phyloP scores from a whole-genome alignment of 1,139 yeast species.

The Debaryomycetaceae sp. region DNA sequence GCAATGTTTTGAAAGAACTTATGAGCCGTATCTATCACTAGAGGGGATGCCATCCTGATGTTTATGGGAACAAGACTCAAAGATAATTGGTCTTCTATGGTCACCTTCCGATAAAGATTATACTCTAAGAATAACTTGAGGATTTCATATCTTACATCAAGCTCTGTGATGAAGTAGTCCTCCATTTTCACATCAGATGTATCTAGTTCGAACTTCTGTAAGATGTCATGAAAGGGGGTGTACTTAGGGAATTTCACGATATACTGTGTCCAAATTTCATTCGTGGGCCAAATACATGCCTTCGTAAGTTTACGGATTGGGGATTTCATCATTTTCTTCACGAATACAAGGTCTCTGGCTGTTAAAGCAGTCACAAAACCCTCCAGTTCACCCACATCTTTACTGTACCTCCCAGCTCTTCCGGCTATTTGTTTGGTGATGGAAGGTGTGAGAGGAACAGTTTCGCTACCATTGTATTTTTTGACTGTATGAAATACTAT shows the following conservation, averaged over 20 bases:
- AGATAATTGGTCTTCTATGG: conserved; percentile 53
- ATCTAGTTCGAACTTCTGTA: conserved; percentile 46
- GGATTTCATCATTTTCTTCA: conserved; percentile 43
- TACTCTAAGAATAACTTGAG: conserved; percentile 44
- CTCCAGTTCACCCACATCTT: conserved; percentile 35
- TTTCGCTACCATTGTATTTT: conserved; percentile 68
- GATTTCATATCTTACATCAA: conserved; percentile 41
- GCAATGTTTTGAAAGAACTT: conserved; percentile 38
- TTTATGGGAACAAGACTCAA: conserved; percentile 61
- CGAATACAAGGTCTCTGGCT: conserved; percentile 37
- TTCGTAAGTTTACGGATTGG: conserved; percentile 46
- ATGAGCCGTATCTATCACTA: conserved; percentile 23
- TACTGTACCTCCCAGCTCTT: conserved; percentile 80
- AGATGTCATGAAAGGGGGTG: conserved; percentile 42
- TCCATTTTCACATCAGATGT: conserved; percentile 18
- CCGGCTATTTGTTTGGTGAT: conserved; percentile 93
- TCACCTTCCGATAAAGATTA: conserved; percentile 20
- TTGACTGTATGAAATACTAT: conserved; percentile 65
- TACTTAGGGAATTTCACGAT: conserved; percentile 52
- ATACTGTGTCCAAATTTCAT: conserved; percentile 56
- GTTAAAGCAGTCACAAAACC: conserved; percentile 64
- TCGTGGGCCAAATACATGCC: conserved; percentile 73
- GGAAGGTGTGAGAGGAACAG: conserved; percentile 52
- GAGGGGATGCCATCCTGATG: conserved; percentile 22
- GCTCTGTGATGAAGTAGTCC: conserved; percentile 39